Evolutionary conservation across 768 basidiomycete genomes (phyloP).

Genomic region (Hortiboletus campestris): DNA sequence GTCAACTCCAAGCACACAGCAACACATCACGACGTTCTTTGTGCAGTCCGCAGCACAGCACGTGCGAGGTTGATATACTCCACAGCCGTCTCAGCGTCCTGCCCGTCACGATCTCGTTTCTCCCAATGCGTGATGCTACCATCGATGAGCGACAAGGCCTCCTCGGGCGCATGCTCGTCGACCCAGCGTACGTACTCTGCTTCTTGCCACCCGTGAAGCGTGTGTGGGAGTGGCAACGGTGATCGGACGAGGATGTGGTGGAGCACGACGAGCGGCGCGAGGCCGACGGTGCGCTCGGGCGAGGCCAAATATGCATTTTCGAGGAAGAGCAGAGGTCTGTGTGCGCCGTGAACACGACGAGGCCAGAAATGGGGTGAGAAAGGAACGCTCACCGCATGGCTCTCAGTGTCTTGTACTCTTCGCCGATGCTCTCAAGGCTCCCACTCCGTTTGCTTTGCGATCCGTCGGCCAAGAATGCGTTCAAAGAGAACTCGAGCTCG

Average conservation of each 20-base stretch:
- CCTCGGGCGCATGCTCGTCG: constrained; percentile 81
- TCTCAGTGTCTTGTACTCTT: constrained; percentile 82
- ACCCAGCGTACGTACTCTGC: constrained; percentile 97
- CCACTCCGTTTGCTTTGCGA: constrained; percentile 58
- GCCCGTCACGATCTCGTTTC: constrained; percentile 59
- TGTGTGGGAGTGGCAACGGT: constrained; percentile 82
- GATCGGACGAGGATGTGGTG: constrained; percentile 93
- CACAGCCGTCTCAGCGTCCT: constrained; percentile 43
- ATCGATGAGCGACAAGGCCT: constrained; percentile 79
- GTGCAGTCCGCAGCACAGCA: constrained; percentile 55
- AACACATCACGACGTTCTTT: background rate
- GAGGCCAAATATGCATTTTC: constrained; percentile 71
- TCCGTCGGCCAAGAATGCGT: constrained; percentile 67
- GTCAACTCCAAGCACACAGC: no score
- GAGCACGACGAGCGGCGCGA: constrained; percentile 85
- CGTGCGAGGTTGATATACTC: constrained; percentile 71
- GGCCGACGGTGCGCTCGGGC: constrained; percentile 63
- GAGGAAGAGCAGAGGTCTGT: constrained; percentile 84
- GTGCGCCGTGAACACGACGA: background rate
- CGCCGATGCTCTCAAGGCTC: constrained; percentile 73
- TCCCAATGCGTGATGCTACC: constrained; percentile 79
- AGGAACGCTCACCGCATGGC: constrained; percentile 69
- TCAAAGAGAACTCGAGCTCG: constrained; percentile 89
- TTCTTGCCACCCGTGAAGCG: constrained; percentile 91
- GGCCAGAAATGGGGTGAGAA: background rate